Evolutionary conservation across 768 basidiomycete genomes (phyloP), one percentile per base, ranked within the genome.

Genomic region (Udeniomyces megalosporus): DNA sequence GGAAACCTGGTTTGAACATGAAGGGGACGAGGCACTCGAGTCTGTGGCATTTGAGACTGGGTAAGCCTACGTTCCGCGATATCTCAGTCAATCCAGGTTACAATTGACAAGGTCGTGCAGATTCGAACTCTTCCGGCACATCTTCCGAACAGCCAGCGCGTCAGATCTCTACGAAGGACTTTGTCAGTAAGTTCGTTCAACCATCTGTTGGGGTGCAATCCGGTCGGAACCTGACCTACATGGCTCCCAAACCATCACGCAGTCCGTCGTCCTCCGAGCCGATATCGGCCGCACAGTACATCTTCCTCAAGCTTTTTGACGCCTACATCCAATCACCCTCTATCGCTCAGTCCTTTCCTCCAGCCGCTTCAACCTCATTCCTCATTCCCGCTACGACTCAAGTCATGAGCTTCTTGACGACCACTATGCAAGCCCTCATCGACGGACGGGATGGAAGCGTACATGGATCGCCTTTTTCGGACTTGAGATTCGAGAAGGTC

Each of bases 221-320:
- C 70, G n/a, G n/a, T n/a, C n/a, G n/a, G n/a, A n/a, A n/a, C 63
- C 59, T 60, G 46, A 64, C 61, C 24, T n/a, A 32, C 26, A 20
- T 14, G 5, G 17, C 29, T n/a, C 12, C 28, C 45, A 55, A 46
- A 45, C 6, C 38, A 15, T 49, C 45, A 45, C 58, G 42, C 71
- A 87, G 87, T 62, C 65, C 74, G 12, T 48, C 45, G 22, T n/a
- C 24, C 26, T 81, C 79, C 50, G 88, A 90, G 74, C 77, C 82
- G 14, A 80, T 91, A 45, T 82, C 86, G 5, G 87, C 89, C 0
- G 83, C 85, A 67, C 91, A 93, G 71, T 88, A 83, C 4, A 85
- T 81, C n/a, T 75, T 93, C 12, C 80, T 95, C 62, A 92, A 91
- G 73, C 76, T 93, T 17, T 75, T 91, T 14, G 91, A 93, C 70